A percentile compares a stretch with the other conserved stretches of the same genome.
Conservation (phyloP, 257 asterid species). For the Forsythia viridissima region DNA sequence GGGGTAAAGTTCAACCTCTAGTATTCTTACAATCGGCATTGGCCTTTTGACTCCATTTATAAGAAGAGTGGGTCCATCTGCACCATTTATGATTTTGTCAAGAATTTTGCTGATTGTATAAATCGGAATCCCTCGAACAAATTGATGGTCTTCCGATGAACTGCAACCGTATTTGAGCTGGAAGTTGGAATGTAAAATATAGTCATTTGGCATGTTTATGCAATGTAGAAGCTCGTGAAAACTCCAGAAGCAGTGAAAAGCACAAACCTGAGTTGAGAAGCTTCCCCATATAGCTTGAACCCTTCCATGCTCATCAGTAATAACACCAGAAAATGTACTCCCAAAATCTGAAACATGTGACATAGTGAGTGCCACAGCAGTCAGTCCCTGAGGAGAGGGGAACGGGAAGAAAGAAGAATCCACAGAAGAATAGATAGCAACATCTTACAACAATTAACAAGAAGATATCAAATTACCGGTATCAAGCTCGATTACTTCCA, state of each 20-base stretch:
- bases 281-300: constrained; percentile 62
- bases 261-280: constrained; percentile 76
- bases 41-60: constrained; percentile 84
- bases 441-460: constrained; percentile 8
- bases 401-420: constrained; percentile 18
- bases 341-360: constrained; percentile 73
- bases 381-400: constrained; percentile 16
- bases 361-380: constrained; percentile 21
- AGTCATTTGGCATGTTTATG: constrained; percentile 27
- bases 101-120: constrained; percentile 73
- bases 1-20: constrained; percentile 96
- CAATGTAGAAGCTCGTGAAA: constrained; percentile 22
- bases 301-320: constrained; percentile 91
- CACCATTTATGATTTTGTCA: constrained; percentile 60
- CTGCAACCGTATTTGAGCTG: constrained; percentile 84
- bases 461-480: constrained; percentile 53
- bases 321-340: constrained; percentile 93
- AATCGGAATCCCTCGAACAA: constrained; percentile 92
- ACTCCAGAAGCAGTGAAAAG: constrained; percentile 29
- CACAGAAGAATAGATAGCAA: not conserved
- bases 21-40: constrained; percentile 82
- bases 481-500: constrained; percentile 98
- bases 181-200: constrained; percentile 31
- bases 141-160: constrained; percentile 93
- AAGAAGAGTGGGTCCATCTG: constrained; percentile 65